These are phyloP conservation scores for Trypanosoma melophagium DNA, from an alignment of 208 protist genomes.

Conservation along the genomic window DNA sequence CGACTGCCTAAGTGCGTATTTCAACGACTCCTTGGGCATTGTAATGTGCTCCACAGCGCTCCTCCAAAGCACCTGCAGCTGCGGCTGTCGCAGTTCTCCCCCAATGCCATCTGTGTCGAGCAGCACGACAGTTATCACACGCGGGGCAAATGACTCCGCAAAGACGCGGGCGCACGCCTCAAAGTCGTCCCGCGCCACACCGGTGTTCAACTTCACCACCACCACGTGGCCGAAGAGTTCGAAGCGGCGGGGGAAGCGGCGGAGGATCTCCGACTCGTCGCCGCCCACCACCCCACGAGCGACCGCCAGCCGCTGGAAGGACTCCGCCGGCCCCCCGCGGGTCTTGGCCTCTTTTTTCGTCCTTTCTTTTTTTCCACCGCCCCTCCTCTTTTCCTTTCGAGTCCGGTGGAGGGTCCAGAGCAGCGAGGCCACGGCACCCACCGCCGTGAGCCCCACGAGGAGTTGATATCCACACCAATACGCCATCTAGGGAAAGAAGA, in stretches of 20 bases:
- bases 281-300: too few species aligned
- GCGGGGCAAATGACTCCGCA: slow-evolving; percentile 57
- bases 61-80: slow-evolving; percentile 41
- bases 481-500: too few species aligned
- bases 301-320: too few species aligned
- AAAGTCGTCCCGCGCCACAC: slow-evolving; percentile 42
- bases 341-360: too few species aligned
- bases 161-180: slow-evolving; percentile 43
- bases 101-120: slow-evolving; percentile 67
- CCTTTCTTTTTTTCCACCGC: too few species aligned
- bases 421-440: too few species aligned
- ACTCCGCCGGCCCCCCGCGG: too few species aligned
- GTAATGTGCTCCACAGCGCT: slow-evolving; percentile 11
- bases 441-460: too few species aligned
- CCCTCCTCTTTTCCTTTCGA: too few species aligned
- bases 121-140: slow-evolving; percentile 73
- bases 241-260: slow-evolving; percentile 71
- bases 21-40: slow-evolving; percentile 18
- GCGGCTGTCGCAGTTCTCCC: slow-evolving; percentile 75
- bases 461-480: too few species aligned
- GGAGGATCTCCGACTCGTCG: slow-evolving; percentile 23
- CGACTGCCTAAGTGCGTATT: slow-evolving; percentile 9
- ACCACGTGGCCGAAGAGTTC: slow-evolving; percentile 84
- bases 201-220: slow-evolving; percentile 70
- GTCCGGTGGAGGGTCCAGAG: too few species aligned